Percentiles rank a stretch among this genome's conserved stretches.
Evolutionary conservation across 1,284 basidiomycete genomes (phyloP).

Genomic region (Pisolithus thermaeus): DNA sequence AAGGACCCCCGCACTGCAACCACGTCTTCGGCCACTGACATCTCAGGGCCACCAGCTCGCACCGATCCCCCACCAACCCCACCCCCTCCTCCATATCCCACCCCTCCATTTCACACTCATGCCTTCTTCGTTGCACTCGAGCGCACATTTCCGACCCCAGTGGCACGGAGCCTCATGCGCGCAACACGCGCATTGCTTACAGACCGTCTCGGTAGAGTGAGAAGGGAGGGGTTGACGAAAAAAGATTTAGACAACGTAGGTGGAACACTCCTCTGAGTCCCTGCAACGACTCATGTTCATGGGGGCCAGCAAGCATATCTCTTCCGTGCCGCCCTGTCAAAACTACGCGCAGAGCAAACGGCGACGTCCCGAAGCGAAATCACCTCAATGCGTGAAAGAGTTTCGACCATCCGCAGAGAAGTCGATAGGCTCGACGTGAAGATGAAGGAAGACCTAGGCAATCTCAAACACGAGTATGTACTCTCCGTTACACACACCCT

Average conservation of each 20-base stretch:
- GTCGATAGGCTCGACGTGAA: conserved; percentile 84
- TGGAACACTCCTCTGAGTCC: conserved; percentile 13
- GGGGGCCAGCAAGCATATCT: conserved; percentile 85
- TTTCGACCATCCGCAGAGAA: conserved; percentile 77
- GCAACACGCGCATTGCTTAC: conserved; percentile 79
- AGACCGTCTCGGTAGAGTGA: conserved; percentile 70
- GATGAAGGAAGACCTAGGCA: conserved; percentile 90
- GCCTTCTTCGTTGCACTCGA: conserved; percentile 64
- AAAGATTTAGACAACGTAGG: conserved; percentile 91
- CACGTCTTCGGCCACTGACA: conserved; percentile 5
- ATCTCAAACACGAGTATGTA: conserved; percentile 86
- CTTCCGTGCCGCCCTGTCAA: conserved; percentile 89
- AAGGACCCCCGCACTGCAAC: conserved; percentile 22
- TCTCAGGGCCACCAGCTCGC: conserved; percentile 10
- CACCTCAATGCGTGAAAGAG: conserved; percentile 71
- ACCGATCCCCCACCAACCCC: background rate
- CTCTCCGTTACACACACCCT: background rate
- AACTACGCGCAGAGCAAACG: conserved; percentile 84
- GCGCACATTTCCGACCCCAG: conserved; percentile 61
- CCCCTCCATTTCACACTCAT: conserved; percentile 57
- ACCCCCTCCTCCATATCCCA: conserved; percentile 33
- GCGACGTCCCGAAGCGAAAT: conserved; percentile 84
- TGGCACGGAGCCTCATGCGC: conserved; percentile 79
- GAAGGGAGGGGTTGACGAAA: conserved; percentile 67
- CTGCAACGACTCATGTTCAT: conserved; percentile 4